Base-by-base conservation (phyloP, 31 red algal species). In the Odonthalia washingtoniensis region DNA sequence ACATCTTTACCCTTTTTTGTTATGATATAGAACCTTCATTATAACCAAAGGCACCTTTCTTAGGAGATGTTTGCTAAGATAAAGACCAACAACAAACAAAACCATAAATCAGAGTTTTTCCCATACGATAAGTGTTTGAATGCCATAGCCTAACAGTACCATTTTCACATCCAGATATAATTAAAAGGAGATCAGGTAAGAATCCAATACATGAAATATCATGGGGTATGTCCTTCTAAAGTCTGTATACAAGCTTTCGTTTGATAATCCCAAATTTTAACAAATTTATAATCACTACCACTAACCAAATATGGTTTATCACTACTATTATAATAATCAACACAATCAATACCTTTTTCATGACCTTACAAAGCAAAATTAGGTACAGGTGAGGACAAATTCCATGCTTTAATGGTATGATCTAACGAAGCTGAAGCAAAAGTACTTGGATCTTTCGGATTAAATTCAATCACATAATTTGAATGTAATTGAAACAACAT, bases 371-470 rank as follows among this genome's bases (percentile, higher is more conserved):
- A 79, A 4, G 97, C 95, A 68, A 97, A 93, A 88, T 99, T 99
- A 9, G 97, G 97, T 9, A 96, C 89, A 4, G 97, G 92, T 26
- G 94, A 96, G 40, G 88, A 85, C 5, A 99, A 72, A 69, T 90
- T 99, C 97, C 97, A 99, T 2, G 96, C 94, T 52, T 96, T 97
- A 63, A 99, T 82, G 62, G 94, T 99, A 53, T 95, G 94, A 73
- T 99, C 97, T 18, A 99, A 87, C 32, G 95, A 96, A 24, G 97
- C 97, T 1, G 97, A 97, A 21, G 94, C 93, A 79, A 99, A 99
- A 35, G 97, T 99, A 60, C 96, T 99, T 1, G 97, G 94, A 61
- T 99, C 97, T 83, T 99, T 99, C 36, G 97, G 94, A 83, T 99
- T 99, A 75, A 99, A 99, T 83, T 89, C 86, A 61, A 99, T 99